Percentiles rank a stretch among this genome's conserved stretches.
Evolutionary conservation across 2,329 filamentous ascomycete species (phyloP).

Genomic region (Aplosporella prunicola): DNA sequence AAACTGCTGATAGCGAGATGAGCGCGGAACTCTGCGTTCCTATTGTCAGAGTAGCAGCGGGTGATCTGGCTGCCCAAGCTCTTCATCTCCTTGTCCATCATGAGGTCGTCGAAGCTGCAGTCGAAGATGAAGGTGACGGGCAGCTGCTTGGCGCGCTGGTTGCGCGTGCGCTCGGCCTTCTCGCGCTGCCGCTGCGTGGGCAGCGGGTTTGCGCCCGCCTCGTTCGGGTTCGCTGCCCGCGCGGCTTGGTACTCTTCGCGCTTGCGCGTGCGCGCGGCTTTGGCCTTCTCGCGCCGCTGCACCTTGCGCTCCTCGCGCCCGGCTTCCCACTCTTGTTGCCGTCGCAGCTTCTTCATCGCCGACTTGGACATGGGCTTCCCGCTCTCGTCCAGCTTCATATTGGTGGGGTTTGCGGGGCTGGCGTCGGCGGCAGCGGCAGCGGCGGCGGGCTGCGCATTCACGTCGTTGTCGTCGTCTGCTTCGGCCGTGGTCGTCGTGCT

Average conservation of each 20-base stretch:
- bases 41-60: constrained; percentile 82
- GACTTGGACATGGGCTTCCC: constrained; percentile 56
- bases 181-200: constrained; percentile 12
- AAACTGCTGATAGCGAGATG: constrained; percentile 74
- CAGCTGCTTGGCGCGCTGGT: constrained; percentile 43
- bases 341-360: constrained; percentile 69
- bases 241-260: constrained; percentile 28
- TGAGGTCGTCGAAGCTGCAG: constrained; percentile 83
- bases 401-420: constrained; percentile 9
- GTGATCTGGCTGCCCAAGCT: constrained; percentile 79
- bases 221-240: neutral
- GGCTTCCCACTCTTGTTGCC: constrained; percentile 66
- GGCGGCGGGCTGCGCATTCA: constrained; percentile 11
- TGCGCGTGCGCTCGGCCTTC: constrained; percentile 16
- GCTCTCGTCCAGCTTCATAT: constrained; percentile 9
- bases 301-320: constrained; percentile 49
- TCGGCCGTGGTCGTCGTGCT: neutral
- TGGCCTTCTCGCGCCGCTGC: constrained; percentile 48
- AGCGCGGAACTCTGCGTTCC: constrained; percentile 53
- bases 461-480: neutral
- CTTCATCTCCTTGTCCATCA: constrained; percentile 76
- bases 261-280: constrained; percentile 44
- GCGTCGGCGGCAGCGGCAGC: neutral
- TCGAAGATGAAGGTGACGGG: constrained; percentile 79
- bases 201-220: constrained; percentile 16